These are phyloP conservation scores for Fraxinus ornus DNA, from an alignment of 305 asterid species.

Conservation along the genomic window DNA sequence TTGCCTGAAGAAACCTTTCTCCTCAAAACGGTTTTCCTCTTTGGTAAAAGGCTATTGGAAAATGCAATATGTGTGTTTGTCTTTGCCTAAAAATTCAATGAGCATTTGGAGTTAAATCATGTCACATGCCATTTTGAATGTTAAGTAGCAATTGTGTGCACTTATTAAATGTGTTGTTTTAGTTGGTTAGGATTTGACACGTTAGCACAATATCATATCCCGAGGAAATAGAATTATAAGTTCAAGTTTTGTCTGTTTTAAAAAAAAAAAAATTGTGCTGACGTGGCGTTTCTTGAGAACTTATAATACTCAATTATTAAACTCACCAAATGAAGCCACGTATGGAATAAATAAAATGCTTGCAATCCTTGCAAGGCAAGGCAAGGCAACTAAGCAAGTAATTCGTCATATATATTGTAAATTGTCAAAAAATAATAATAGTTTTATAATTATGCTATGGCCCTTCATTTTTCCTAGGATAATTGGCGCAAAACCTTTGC, in stretches of 20 bases:
- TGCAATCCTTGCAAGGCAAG: conserved; percentile 18
- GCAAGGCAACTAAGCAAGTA: conserved; percentile 13
- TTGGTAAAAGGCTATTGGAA: neutral
- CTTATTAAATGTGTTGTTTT: neutral
- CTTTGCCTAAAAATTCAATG: neutral
- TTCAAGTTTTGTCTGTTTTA: neutral
- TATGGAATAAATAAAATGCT: conserved; percentile 19
- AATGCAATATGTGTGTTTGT: neutral
- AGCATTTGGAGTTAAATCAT: neutral
- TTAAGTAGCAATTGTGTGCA: neutral
- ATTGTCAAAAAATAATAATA: neutral
- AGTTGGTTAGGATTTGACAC: neutral
- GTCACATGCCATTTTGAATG: neutral
- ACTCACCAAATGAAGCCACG: conserved; percentile 8
- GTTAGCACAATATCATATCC: neutral
- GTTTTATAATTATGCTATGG: neutral
- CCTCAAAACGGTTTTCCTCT: neutral
- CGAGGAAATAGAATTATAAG: neutral
- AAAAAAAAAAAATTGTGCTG: neutral
- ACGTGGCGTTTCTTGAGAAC: neutral
- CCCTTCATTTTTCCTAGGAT: neutral
- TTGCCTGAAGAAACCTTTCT: neutral
- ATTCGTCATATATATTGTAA: neutral
- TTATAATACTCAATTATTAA: neutral
- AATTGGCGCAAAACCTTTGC: neutral